Evolutionary conservation across 371 early-diverging fungal species (phyloP), one percentile per base, ranked within the genome.

Genomic region (Mucor plumbeus): DNA sequence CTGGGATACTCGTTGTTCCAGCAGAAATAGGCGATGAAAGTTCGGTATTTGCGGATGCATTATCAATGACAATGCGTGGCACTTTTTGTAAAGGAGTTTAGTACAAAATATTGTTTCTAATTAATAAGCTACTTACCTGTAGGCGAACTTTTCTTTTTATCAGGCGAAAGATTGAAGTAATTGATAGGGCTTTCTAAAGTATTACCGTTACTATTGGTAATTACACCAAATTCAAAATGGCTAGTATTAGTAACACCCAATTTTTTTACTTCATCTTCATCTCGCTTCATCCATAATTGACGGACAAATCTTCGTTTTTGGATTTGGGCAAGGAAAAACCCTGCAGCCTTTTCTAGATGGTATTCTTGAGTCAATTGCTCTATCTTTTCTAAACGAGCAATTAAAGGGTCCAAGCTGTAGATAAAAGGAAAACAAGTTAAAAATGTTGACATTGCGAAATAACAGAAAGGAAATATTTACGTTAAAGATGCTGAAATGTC

Each of bases 401-500:
- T 79, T 43, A 83, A 61, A 5, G 73, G 76, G 31, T 79, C 79
- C 15, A 83, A 55, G 0, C 83, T 82, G 63, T 38, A 9, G 38
- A 38, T 11, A 15, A 38, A 19, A 38, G 3, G 60, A 48, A 55
- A 44, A 14, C 10, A 64, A 68, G 14, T 19, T 35, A 26, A 26
- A 26, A 26, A 26, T 26, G 15, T 1, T 43, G 19, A 1, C 47
- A 15, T 7, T 62, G 6, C 13, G 17, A 13, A 26, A 19, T 9
- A 35, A 31, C 3, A 1, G 21, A 15, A 7, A 7, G 7, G 39
- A 11, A 8, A 14, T 53, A 56, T 80, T 77, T 79, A 86, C 84
- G 77, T 81, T 21, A 87, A 71, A 6, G 85, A 81, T 13, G 84
- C 74, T 19, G 85, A 77, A 7, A 77, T 75, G 65, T 85, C 75